Evolutionary conservation across 2,329 filamentous ascomycete genomes (phyloP), one percentile per base, ranked within the genome.

Genomic region (Diaporthe sp.): DNA sequence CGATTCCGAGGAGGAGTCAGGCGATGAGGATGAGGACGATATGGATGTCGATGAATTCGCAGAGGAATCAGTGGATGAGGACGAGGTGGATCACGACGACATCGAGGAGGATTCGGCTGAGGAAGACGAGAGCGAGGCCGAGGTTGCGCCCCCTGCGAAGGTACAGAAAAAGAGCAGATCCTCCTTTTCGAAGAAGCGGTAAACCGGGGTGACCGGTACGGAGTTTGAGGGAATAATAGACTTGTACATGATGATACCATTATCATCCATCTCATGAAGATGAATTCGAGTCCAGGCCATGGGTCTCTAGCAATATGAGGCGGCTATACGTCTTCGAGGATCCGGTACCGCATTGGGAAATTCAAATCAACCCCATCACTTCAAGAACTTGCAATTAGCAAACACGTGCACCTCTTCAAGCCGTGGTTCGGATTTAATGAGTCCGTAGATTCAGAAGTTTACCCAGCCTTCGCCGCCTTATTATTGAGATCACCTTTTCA

Each of bases 1-100:
- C 39, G 91, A 90, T 61, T 92, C 91, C 8, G 91, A 93, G 58
- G 91, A 92, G 25, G 88, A 90, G n/a, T 87, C 86, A 72, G 87
- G 88, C 15, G 87, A 87, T 15, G 87, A 88, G 13, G 86, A 86
- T 9, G 84, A 83, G 7, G 85, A 86, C 15, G 84, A 77, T 37
- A 73, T 78, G 61, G 75, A 79, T 20, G 78, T 77, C 20, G 77
- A 77, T 37, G 77, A 78, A 8, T 70, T 76, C 25, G 79, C 74
- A 25, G 75, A 77, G 74, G 77, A 79, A 77, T 79, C 77, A 1
- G 37, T 84, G 13, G 82, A 85, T 49, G 82, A 83, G 73, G 81
- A 83, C 22, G 81, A 83, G 61, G 81, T 83, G 4, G 81, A 82
- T 72, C 81, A 83, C 51, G 82, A 84, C 63, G 83, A 84, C 63